These are phyloP conservation scores for Lentinula detonsa DNA, from an alignment of 768 basidiomycete genomes.

Conservation along the genomic window DNA sequence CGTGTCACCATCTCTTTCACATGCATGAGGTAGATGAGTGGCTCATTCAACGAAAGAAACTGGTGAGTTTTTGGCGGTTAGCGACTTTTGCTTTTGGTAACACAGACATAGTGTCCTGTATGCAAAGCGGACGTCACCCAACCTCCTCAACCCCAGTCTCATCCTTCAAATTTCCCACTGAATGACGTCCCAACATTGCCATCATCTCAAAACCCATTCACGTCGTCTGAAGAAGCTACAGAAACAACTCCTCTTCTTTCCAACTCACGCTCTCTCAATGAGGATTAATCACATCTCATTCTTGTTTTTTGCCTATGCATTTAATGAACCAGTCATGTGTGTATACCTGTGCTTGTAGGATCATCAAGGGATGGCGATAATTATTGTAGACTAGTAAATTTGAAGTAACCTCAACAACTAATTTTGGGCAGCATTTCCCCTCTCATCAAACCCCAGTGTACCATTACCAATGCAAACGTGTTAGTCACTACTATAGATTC, in stretches of 20 bases:
- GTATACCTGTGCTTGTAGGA: background rate
- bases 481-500: no score
- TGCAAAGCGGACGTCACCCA: slow-evolving; percentile 92
- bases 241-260: slow-evolving; percentile 10
- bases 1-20: slow-evolving; percentile 95
- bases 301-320: background rate
- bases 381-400: background rate
- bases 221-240: background rate
- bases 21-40: slow-evolving; percentile 87
- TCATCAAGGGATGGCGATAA: background rate
- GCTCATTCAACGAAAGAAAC: slow-evolving; percentile 88
- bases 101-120: slow-evolving; percentile 67
- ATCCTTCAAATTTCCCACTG: background rate
- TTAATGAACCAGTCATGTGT: background rate
- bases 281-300: background rate
- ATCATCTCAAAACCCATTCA: background rate
- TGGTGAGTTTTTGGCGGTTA: slow-evolving; percentile 46
- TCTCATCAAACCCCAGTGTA: background rate
- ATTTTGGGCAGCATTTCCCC: background rate
- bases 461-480: background rate
- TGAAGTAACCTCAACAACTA: background rate
- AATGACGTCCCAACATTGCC: background rate
- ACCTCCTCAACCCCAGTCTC: slow-evolving; percentile 20
- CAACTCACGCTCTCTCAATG: background rate
- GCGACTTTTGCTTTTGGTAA: slow-evolving; percentile 8